Conservation (phyloP, 495 filamentous ascomycete species). For the Pyrenula aspistea region DNA sequence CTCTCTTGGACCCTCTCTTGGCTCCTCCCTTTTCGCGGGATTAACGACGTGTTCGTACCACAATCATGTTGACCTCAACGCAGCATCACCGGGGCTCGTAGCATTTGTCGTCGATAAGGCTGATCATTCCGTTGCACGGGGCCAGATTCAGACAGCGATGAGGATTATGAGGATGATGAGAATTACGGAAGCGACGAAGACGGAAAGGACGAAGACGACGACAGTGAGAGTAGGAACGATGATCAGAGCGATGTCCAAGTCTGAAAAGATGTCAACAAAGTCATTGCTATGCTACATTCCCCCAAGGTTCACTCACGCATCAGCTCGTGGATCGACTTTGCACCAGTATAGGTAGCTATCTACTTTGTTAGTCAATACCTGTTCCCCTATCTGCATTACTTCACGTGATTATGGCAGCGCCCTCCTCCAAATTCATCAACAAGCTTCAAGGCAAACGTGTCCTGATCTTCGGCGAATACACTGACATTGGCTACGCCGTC, state of each 20-base stretch:
- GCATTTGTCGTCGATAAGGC: too few relatives aligned
- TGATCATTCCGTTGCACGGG: too few relatives aligned
- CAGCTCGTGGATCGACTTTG: background rate
- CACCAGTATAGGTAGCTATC: too few relatives aligned
- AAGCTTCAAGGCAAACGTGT: constrained; percentile 23
- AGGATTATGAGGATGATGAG: too few relatives aligned
- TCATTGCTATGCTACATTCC: background rate
- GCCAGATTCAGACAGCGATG: too few relatives aligned
- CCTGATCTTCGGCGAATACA: constrained; percentile 41
- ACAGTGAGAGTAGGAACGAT: constrained; percentile 7
- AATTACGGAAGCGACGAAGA: constrained; percentile 14
- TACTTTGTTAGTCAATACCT: background rate
- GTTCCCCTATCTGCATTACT: background rate
- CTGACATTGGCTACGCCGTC: constrained; percentile 44
- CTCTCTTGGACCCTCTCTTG: too few relatives aligned
- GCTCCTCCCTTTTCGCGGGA: too few relatives aligned
- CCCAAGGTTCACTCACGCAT: background rate
- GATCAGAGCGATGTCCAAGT: background rate
- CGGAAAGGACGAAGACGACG: constrained; percentile 6
- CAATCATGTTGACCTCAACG: too few relatives aligned
- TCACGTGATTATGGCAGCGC: background rate
- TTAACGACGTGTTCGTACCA: too few relatives aligned
- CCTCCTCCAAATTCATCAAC: constrained; percentile 3
- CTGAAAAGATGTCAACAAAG: background rate
- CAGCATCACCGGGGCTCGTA: too few relatives aligned